These are phyloP conservation scores for Candida germanica DNA, from an alignment of 805 yeast genomes.

Conservation along the genomic window DNA sequence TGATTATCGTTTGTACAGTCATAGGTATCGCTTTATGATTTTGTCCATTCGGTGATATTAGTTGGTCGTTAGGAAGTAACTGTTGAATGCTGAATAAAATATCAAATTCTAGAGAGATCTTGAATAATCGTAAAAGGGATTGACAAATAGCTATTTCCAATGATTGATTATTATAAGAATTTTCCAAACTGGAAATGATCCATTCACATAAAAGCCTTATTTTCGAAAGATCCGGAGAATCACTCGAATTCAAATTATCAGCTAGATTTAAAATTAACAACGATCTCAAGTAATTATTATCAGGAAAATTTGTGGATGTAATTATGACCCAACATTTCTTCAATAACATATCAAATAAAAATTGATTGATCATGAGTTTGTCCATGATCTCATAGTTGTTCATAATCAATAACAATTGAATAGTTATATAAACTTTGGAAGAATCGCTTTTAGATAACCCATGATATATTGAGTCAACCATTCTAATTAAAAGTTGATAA, in stretches of 20 bases:
- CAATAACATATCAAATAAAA: conserved; percentile 28
- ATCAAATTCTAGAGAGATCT: conserved; percentile 5
- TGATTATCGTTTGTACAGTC: not conserved
- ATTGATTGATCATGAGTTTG: conserved; percentile 13
- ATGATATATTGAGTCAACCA: conserved; percentile 1
- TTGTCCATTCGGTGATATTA: not conserved
- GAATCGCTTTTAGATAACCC: not conserved
- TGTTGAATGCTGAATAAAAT: conserved; percentile 7
- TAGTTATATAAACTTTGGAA: not conserved
- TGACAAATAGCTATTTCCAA: conserved; percentile 24
- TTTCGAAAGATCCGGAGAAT: conserved; percentile 23
- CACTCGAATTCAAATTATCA: conserved; percentile 25
- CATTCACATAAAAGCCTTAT: conserved; percentile 19
- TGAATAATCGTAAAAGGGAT: conserved; percentile 9
- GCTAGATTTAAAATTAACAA: conserved; percentile 29
- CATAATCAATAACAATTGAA: conserved; percentile 5
- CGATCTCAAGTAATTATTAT: conserved; percentile 24
- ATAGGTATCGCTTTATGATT: not conserved
- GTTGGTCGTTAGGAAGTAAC: conserved; percentile 6
- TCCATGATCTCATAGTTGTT: conserved; percentile 6
- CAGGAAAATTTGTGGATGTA: conserved; percentile 4
- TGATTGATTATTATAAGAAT: not conserved
- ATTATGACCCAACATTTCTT: conserved; percentile 31
- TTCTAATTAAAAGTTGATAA: not conserved
- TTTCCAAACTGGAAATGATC: conserved; percentile 8